Evolutionary conservation across 202 grass and related monocot species (phyloP), one percentile per base, ranked within the genome.

Genomic region (Cymbopogon flexuosus): DNA sequence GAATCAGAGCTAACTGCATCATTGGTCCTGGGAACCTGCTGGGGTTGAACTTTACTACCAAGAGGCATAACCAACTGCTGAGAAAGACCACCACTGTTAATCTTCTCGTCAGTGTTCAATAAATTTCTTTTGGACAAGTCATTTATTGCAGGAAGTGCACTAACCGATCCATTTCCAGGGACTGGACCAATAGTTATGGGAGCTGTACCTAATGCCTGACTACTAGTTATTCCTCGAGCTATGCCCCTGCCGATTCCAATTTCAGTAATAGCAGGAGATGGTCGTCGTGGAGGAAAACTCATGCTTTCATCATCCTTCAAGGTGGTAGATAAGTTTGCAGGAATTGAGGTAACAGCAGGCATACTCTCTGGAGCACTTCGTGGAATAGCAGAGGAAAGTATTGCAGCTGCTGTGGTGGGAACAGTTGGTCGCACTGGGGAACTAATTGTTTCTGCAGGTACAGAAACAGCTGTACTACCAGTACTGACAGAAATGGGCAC

Each of bases 291-390:
- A 81, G 92, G 88, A 73, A 93, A 87, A 63, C 43, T 90, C 89
- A 86, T 88, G 62, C 57, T 83, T 69, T 91, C 96, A 78, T 99
- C 96, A 76, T 96, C 96, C 85, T 93, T 99, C 69, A 76, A 68
- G 21, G 85, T 58, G 59, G 29, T 78, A 39, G 90, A 84, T 93
- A 82, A 78, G 67, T 81, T 93, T 65, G 77, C 57, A 78, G 86
- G 85, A 79, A 82, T 62, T 82, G 90, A 74, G 65, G 76, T 39
- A 84, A 82, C 65, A 88, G 77, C 45, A 85, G 92, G 74, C 22
- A 81, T 82, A 31, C 61, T 86, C 71, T 99, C 92, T 6, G 89
- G 61, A 86, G 65, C 85, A 87, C 77, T 87, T 68, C 81, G 85
- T 84, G 76, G 79, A 86, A 81, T 76, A 78, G 82, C 65, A 64